Conservation (phyloP, 352 stramenopile species). For the Pythium myriotylum region DNA sequence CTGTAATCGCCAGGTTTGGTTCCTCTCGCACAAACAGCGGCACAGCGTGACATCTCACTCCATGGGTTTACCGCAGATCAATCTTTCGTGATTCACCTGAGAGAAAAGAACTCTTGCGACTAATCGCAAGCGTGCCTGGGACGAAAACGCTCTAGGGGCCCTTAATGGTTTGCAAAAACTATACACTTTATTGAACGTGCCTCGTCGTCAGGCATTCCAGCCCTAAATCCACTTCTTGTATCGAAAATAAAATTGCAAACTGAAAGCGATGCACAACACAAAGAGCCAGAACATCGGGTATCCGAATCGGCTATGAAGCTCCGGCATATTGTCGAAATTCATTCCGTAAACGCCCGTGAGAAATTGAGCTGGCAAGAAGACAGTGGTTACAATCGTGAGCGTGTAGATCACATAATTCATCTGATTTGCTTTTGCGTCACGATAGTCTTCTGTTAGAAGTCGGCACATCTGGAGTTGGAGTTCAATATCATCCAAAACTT, state of each 20-base stretch:
- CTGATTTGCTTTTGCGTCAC: conserved; percentile 80
- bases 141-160: background rate
- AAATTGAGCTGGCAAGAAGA: conserved; percentile 88
- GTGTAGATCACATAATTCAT: conserved; percentile 92
- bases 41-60: background rate
- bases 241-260: conserved; percentile 79
- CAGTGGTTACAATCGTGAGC: conserved; percentile 89
- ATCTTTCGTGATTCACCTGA: conserved; percentile 68
- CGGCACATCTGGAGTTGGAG: conserved; percentile 82
- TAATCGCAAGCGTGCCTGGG: conserved; percentile 2
- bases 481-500: conserved; percentile 83
- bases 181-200: too few species aligned
- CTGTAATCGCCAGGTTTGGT: conserved; percentile 47
- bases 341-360: conserved; percentile 90
- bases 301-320: conserved; percentile 80
- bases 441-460: conserved; percentile 79
- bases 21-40: background rate
- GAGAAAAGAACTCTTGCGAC: conserved; percentile 43
- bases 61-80: conserved; percentile 32
- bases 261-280: conserved; percentile 64
- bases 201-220: background rate
- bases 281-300: conserved; percentile 86
- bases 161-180: background rate
- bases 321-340: conserved; percentile 91
- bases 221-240: conserved; percentile 83